phyloP scores from a whole-genome alignment of 495 filamentous ascomycete genomes.

The Jackrogersella minutella region DNA sequence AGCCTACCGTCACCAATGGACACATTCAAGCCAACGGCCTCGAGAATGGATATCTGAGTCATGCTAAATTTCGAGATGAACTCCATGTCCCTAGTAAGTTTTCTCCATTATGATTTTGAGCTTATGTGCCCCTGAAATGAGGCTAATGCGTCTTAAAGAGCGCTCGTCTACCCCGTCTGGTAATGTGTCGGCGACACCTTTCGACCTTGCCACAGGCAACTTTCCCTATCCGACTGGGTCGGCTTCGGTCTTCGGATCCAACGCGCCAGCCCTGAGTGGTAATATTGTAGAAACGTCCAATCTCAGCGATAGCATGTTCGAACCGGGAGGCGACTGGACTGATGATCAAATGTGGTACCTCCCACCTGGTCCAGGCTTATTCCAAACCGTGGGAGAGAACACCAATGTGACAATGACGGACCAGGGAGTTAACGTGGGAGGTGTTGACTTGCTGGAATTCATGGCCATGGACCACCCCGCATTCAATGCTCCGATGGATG shows the following conservation, averaged over 20 bases:
- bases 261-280: constrained; percentile 52
- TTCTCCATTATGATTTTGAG: not conserved
- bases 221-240: constrained; percentile 59
- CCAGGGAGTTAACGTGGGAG: constrained; percentile 65
- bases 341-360: constrained; percentile 66
- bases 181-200: constrained; percentile 64
- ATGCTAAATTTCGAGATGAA: constrained; percentile 41
- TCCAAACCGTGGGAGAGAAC: constrained; percentile 61
- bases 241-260: constrained; percentile 55
- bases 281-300: constrained; percentile 41
- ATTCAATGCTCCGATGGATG: constrained; percentile 49
- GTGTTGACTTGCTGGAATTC: constrained; percentile 64
- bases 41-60: constrained; percentile 47
- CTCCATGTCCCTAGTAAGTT: constrained; percentile 45
- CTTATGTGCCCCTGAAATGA: not conserved
- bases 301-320: constrained; percentile 44
- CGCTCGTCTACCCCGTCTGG: constrained; percentile 55
- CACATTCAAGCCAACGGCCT: constrained; percentile 38
- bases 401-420: constrained; percentile 63
- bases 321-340: constrained; percentile 53
- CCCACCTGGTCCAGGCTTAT: constrained; percentile 61
- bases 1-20: constrained; percentile 41
- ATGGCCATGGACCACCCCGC: constrained; percentile 62
- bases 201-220: constrained; percentile 56
- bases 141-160: constrained; percentile 39